Percentiles rank a stretch among this genome's conserved stretches.
These are phyloP conservation scores for Salmacisia buchloeana DNA, from an alignment of 1,284 basidiomycete species.

Conservation along the genomic window DNA sequence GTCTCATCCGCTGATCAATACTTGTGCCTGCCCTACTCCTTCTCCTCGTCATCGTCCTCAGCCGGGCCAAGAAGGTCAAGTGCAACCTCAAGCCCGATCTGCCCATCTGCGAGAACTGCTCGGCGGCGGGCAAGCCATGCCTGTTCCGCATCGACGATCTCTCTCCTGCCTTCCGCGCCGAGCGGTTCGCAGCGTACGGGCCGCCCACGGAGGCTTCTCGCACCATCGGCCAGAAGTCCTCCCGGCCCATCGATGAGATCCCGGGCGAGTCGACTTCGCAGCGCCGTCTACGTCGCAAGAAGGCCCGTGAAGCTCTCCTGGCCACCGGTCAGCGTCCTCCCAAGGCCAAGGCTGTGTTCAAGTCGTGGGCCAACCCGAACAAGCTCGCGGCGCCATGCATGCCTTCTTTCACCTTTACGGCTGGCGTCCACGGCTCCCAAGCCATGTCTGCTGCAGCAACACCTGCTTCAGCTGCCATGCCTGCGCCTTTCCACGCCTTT, in stretches of 20 bases:
- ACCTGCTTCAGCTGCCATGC: neutral
- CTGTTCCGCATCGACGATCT: slow-evolving; percentile 44
- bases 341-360: slow-evolving; percentile 38
- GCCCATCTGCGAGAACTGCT: slow-evolving; percentile 39
- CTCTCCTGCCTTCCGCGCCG: slow-evolving; percentile 30
- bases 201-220: slow-evolving; percentile 10
- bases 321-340: slow-evolving; percentile 1
- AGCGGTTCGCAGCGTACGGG: slow-evolving; percentile 35
- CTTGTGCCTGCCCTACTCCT: neutral
- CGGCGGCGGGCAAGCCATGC: slow-evolving; percentile 35
- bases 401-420: slow-evolving; percentile 12
- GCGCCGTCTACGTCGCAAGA: neutral
- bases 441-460: neutral
- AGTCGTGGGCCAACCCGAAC: slow-evolving; percentile 36
- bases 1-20: neutral
- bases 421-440: slow-evolving; percentile 8
- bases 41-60: neutral
- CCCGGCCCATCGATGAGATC: neutral
- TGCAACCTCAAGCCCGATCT: slow-evolving; percentile 35
- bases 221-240: neutral
- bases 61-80: slow-evolving; percentile 39
- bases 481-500: neutral
- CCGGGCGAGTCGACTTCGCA: neutral
- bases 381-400: slow-evolving; percentile 29
- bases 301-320: neutral